These are phyloP conservation scores for Magnolia changhungtana DNA, from an alignment of 164 flowering plant species.

Conservation along the genomic window DNA sequence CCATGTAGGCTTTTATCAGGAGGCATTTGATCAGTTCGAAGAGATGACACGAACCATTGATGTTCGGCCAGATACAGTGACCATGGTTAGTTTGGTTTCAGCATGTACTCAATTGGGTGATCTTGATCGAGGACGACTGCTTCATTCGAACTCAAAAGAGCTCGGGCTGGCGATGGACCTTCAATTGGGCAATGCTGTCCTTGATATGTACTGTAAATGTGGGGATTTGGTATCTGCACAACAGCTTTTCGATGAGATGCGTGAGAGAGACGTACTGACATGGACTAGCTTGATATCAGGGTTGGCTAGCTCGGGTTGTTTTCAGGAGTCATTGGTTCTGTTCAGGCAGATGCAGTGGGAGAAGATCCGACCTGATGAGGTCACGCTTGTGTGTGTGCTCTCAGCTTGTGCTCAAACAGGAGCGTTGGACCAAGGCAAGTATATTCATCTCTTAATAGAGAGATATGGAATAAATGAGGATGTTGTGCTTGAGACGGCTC, in stretches of 20 bases:
- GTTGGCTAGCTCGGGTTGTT: slow-evolving; percentile 20
- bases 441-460: slow-evolving; percentile 25
- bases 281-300: slow-evolving; percentile 32
- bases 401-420: slow-evolving; percentile 40
- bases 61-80: slow-evolving; percentile 15
- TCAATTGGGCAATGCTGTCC: slow-evolving; percentile 14
- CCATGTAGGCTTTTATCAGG: slow-evolving; percentile 2
- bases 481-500: slow-evolving; percentile 34
- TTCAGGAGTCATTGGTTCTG: slow-evolving; percentile 22
- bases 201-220: slow-evolving; percentile 25
- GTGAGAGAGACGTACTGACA: neutral
- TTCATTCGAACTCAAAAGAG: slow-evolving; percentile 13
- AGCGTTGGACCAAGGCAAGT: slow-evolving; percentile 34
- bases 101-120: slow-evolving; percentile 15
- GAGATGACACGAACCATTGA: slow-evolving; percentile 12
- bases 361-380: slow-evolving; percentile 25
- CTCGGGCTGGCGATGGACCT: slow-evolving; percentile 5
- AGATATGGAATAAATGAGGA: slow-evolving; percentile 20
- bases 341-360: slow-evolving; percentile 27
- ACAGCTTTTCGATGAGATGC: slow-evolving; percentile 19
- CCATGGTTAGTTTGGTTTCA: slow-evolving; percentile 12
- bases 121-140: slow-evolving; percentile 13
- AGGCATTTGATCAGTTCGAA: slow-evolving; percentile 16
- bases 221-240: slow-evolving; percentile 25
- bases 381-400: slow-evolving; percentile 31